Evolutionary conservation across 495 filamentous ascomycete species (phyloP), one percentile per base, ranked within the genome.

Genomic region (Neurospora pannonica): DNA sequence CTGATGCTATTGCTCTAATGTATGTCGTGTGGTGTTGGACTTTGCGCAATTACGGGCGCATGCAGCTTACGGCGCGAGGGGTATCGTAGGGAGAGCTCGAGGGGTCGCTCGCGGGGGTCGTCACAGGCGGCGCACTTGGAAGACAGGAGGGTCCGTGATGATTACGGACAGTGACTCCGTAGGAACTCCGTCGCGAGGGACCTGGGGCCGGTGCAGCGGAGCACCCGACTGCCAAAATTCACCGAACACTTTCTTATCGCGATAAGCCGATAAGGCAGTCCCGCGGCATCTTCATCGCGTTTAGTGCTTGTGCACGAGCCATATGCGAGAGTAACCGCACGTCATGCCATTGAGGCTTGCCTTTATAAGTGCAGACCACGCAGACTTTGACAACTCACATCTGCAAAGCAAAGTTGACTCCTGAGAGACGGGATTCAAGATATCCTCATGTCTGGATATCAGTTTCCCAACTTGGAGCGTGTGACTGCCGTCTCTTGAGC

Each of bases 221-320:
- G 54, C 28, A 67, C 6, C 54, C 54, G 54, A 62, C 54, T 62
- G 54, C 54, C 54, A 67, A 67, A 73, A 76, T 75, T 75, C 74
- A 71, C 71, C 31, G 15, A 62, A 38, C 21, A 38, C 48, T 40
- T 72, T n/a, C 62, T 74, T 76, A 75, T 75, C 75, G 67, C 73
- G 75, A 76, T 76, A 76, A 74, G 73, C 31, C 54, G 54, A 67
- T 67, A 67, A 67, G 28, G 15, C 28, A 19, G 6, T 19, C 54
- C 54, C 54, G 54, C 28, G 54, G 54, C 54, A 67, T 34, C 54
- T 19, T 67, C 54, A 19, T 34, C 54, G 54, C 54, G 54, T 67
- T 31, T 31, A 67, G 54, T 36, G 54, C 5, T 19, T 19, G 28
- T 36, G 75, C 74, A 75, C 74, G 71, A 19, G 46, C 74, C 62